Base-by-base conservation (phyloP, 2,329 filamentous ascomycete genomes). In the Bertia moriformis region DNA sequence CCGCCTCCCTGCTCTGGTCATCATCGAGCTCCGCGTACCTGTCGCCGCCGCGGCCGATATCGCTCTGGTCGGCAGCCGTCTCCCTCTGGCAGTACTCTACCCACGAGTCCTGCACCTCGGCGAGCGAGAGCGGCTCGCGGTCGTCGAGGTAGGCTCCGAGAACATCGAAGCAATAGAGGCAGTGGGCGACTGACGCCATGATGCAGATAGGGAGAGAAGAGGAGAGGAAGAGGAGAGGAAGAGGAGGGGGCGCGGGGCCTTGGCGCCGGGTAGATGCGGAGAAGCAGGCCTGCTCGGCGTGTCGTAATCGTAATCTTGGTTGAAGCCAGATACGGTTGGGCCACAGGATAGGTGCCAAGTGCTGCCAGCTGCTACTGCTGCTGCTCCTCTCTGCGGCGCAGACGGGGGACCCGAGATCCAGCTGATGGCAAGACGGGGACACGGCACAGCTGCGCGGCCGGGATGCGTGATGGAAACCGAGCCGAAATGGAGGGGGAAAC, bases 101-200 rank as follows among this genome's bases (percentile, higher is more conserved):
- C 54, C 64, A 93, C 4, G 81, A 73, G 14, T 73, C 63, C 60
- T 89, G 73, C 43, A 94, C 70, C 45, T 80, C 67, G 33, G 65
- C 57, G 18, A 96, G 73, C 38, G 66, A 68, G 49, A 87, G 66
- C 10, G 83, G 63, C 42, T 78, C 67, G 44, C 80, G 78, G 45
- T 71, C 64, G 48, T 85, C 73, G 48, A 93, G 83, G 43, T 77
- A 73, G 40, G 88, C 81, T 38, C 75, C 70, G 27, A 98, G 76
- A 30, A 70, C 69, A 61, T 98, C 91, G 67, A 98, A 96, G 66
- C 88, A 95, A 60, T 80, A 88, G 52, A 89, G 77, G 60, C 88
- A 95, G 61, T 96, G 89, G 43, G 79, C 80, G 50, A 73, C 62
- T 41, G 82, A 81, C 38, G 91, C 89, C 89, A 96, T 96, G 47